A percentile compares a stretch with the other conserved stretches of the same genome.
phyloP scores from a whole-genome alignment of 768 basidiomycete genomes.

The Pisolithus microcarpus region DNA sequence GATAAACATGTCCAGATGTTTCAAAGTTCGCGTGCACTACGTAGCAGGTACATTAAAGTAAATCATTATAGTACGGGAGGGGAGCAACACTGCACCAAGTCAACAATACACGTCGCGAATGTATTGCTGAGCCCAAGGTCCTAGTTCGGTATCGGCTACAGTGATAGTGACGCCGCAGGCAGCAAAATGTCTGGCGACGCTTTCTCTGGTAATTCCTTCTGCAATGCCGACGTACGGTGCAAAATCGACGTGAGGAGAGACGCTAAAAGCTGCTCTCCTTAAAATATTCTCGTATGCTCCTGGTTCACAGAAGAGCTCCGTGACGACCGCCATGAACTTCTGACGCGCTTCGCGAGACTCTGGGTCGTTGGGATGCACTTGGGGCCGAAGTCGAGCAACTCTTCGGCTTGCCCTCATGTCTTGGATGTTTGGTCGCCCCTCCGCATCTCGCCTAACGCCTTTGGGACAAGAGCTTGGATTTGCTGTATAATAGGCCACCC shows the following conservation, averaged over 20 bases:
- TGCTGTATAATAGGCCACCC: slow-evolving; percentile 39
- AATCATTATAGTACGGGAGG: slow-evolving; percentile 1
- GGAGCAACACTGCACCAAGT: background rate
- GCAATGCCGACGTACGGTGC: slow-evolving; percentile 25
- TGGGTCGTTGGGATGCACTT: slow-evolving; percentile 25
- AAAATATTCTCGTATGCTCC: slow-evolving; percentile 36
- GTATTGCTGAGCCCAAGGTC: slow-evolving; percentile 35
- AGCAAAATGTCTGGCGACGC: slow-evolving; percentile 37
- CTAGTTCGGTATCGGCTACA: slow-evolving; percentile 30
- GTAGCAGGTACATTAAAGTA: background rate
- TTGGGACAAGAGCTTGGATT: slow-evolving; percentile 42
- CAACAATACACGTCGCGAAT: slow-evolving; percentile 22
- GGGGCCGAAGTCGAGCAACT: slow-evolving; percentile 43
- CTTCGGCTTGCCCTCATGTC: slow-evolving; percentile 42
- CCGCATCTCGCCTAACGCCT: slow-evolving; percentile 36
- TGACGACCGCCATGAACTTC: slow-evolving; percentile 34
- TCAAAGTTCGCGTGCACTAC: slow-evolving; percentile 11
- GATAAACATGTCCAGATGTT: slow-evolving; percentile 23
- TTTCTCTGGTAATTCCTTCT: slow-evolving; percentile 25
- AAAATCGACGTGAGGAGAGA: slow-evolving; percentile 28
- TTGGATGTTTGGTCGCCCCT: slow-evolving; percentile 31
- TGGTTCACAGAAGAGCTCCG: slow-evolving; percentile 34
- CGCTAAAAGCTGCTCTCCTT: slow-evolving; percentile 26
- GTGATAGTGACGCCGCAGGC: slow-evolving; percentile 33
- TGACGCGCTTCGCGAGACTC: slow-evolving; percentile 30